phyloP scores from a whole-genome alignment of 2,329 filamentous ascomycete species.

The Metarhizium album region DNA sequence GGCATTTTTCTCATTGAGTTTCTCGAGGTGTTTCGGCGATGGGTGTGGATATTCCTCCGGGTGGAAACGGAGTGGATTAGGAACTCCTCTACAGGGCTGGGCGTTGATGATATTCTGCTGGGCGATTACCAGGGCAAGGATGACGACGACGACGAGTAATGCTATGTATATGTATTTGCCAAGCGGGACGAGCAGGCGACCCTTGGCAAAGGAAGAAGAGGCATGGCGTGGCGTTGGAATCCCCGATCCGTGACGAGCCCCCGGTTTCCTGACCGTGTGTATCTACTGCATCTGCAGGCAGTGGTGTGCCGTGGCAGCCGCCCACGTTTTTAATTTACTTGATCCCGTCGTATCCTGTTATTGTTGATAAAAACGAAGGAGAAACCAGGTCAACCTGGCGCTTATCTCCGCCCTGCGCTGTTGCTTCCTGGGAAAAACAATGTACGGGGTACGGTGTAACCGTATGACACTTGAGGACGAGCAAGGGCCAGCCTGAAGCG shows the following conservation, averaged over 20 bases:
- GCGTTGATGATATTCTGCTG: slow-evolving; percentile 62
- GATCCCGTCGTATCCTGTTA: too few relatives aligned
- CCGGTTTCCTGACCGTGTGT: not conserved
- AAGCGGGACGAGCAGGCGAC: too few relatives aligned
- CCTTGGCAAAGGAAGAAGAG: too few relatives aligned
- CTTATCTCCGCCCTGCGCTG: too few relatives aligned
- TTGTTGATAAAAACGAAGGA: too few relatives aligned
- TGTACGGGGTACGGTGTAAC: too few relatives aligned
- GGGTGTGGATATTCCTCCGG: slow-evolving; percentile 96
- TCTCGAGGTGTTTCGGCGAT: slow-evolving; percentile 76
- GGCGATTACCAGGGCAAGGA: slow-evolving; percentile 59
- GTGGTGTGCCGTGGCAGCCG: not conserved
- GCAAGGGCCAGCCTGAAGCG: too few relatives aligned
- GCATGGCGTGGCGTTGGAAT: not conserved
- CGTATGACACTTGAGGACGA: too few relatives aligned
- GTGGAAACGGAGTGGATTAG: slow-evolving; percentile 88
- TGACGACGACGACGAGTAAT: slow-evolving; percentile 24
- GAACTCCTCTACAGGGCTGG: slow-evolving; percentile 37
- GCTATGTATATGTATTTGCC: too few relatives aligned
- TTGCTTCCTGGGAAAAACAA: too few relatives aligned
- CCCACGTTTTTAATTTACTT: not conserved
- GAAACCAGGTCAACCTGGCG: too few relatives aligned
- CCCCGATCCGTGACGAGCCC: not conserved
- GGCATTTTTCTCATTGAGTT: slow-evolving; percentile 82
- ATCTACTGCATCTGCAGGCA: not conserved